Base-by-base conservation (phyloP, 108 stramenopile genomes). In the Cyclostephanos tholiformis region DNA sequence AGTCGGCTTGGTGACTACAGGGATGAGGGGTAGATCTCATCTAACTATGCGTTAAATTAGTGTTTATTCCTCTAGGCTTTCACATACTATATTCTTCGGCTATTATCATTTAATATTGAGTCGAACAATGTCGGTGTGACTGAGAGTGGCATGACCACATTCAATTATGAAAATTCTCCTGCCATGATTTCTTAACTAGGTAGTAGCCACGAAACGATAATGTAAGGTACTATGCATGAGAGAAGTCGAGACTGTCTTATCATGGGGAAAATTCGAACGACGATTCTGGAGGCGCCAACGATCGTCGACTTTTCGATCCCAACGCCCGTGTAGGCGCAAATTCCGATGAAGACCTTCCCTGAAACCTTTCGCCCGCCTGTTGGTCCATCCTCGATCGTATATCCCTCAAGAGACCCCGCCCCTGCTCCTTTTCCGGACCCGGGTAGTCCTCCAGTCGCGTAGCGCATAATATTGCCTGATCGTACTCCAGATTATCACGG, bases 371-470 rank as follows among this genome's bases (percentile, higher is more conserved):
- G 17, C 84, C 79, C 25, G 63, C 76, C 64, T 81, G 60, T n/a
- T 81, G 75, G 63, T 84, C 84, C 75, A 86, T 79, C 51, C 85
- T 78, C 19, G 86, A 85, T 19, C 97, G 84, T 41, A 98, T 87
- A 65, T 97, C 98, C 60, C 95, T 80, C n/a, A 97, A 73, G 63
- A 97, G 64, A 5, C 91, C 89, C 75, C 96, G 92, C 38, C 96
- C 98, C 70, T 96, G 88, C 65, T 97, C 95, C 63, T 95, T 96
- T 77, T 97, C 98, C 25, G 96, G 93, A 17, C 98, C 98, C 9
- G 94, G 86, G 82, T 93, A 97, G 63, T 96, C 96, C 43, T 97
- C 84, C 65, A 98, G 82, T 48, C 95, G 80, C 48, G 85, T 85
- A 71, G 91, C 92, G 36, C 90, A 87, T 32, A 89, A 46, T 23